phyloP scores from a whole-genome alignment of 345 rosid species.

The Isatis tinctoria region DNA sequence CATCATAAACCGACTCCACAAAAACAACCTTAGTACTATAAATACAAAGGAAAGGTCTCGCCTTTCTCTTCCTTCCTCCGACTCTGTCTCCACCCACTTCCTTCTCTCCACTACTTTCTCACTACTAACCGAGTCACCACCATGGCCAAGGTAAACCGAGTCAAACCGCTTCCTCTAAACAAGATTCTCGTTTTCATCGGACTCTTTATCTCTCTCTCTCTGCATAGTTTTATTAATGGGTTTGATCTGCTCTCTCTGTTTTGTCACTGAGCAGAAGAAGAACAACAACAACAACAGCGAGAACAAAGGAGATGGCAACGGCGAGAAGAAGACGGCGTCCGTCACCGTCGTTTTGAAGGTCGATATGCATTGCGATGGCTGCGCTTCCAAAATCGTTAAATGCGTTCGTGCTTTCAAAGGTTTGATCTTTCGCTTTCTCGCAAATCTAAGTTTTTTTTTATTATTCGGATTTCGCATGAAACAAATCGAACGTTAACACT shows the following conservation, averaged over 20 bases:
- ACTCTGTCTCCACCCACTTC: conserved; percentile 30
- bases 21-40: background rate
- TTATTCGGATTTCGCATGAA: background rate
- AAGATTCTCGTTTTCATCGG: background rate
- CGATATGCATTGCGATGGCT: conserved; percentile 86
- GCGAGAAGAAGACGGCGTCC: conserved; percentile 19
- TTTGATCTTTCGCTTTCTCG: conserved; percentile 12
- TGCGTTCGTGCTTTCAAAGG: conserved; percentile 49
- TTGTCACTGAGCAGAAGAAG: conserved; percentile 32
- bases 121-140: conserved; percentile 19
- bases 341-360: conserved; percentile 53
- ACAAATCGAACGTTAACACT: conserved; percentile 17
- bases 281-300: background rate
- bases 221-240: background rate
- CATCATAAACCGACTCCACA: background rate
- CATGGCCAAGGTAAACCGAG: conserved; percentile 29
- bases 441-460: background rate
- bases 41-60: conserved; percentile 21
- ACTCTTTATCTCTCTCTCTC: background rate
- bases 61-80: conserved; percentile 1
- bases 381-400: conserved; percentile 51
- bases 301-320: conserved; percentile 25
- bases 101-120: conserved; percentile 8
- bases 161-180: background rate
- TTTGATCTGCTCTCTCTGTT: conserved; percentile 25